Evolutionary conservation across 1,284 basidiomycete genomes (phyloP).

Genomic region (Bondarzewia mesenterica): DNA sequence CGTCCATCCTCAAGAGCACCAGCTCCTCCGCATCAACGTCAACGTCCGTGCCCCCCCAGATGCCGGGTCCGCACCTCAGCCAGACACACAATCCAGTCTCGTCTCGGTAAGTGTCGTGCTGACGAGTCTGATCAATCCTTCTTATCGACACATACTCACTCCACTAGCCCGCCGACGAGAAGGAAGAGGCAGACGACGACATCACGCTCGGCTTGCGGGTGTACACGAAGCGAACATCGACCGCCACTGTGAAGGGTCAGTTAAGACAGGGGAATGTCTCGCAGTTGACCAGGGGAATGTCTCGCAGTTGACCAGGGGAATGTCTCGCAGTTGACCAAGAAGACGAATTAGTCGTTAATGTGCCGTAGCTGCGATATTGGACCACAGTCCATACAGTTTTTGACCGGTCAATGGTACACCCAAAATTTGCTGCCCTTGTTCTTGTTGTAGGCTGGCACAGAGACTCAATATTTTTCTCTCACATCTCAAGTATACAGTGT

Average conservation of each 20-base stretch:
- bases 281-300: not conserved
- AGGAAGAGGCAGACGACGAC: not conserved
- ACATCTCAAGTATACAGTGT: too few species aligned
- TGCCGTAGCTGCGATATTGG: too few species aligned
- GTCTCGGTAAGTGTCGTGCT: too few species aligned
- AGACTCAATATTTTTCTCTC: too few species aligned
- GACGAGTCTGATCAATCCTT: not conserved
- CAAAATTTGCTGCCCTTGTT: too few species aligned
- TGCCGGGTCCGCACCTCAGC: too few species aligned
- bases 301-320: not conserved
- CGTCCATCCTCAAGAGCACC: not conserved
- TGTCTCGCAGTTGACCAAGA: not conserved
- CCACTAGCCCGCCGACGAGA: not conserved
- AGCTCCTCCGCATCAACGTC: not conserved
- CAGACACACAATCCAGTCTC: too few species aligned
- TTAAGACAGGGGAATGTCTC: not conserved
- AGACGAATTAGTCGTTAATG: too few species aligned
- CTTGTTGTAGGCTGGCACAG: too few species aligned
- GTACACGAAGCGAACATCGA: not conserved
- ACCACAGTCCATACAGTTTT: too few species aligned
- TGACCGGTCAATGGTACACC: too few species aligned
- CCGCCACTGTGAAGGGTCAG: not conserved
- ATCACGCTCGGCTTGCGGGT: not conserved
- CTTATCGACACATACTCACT: not conserved
- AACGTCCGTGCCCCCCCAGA: not conserved